Evolutionary conservation across 345 rosid species (phyloP), one percentile per base, ranked within the genome.

Genomic region (Ricinus communis): DNA sequence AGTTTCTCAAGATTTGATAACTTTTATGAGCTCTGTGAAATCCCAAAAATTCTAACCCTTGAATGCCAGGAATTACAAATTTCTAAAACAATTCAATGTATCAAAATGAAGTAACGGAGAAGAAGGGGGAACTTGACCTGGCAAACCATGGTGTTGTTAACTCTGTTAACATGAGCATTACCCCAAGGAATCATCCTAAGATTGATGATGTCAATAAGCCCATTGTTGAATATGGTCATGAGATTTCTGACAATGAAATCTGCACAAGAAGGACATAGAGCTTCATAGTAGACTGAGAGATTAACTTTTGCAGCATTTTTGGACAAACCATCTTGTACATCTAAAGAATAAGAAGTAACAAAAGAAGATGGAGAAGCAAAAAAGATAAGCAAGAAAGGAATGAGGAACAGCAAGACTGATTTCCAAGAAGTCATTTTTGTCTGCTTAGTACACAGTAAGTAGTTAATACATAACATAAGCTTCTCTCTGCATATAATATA

Each of bases 121-220:
- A 54, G 31, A 56, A 58, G 8, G 21, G 41, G 66, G 54, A 65
- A n/a, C n/a, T n/a, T n/a, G 38, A 81, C 87, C 85, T 81, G 73
- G 70, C 87, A 84, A 45, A 66, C 43, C n/a, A 62, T 56, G 71
- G 49, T 49, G 59, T 41, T 46, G 69, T 72, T 66, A 22, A 68
- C 25, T 22, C 46, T 53, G 43, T 36, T 66, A 74, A 76, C 5
- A 53, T 40, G 54, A 64, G 85, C 81, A 64, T 72, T 70, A 1
- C 85, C 85, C 83, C 82, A 84, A 25, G 87, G 87, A 18, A 84
- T 73, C 55, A 84, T 66, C 74, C 83, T 82, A 73, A 84, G 87
- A 65, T 75, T 79, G 79, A 77, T 65, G 57, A 84, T 72, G 77
- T 70, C 55, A 67, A 79, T 79, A 31, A 84, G 78, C 46, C 62